These are phyloP conservation scores for Alternaria angustiovoidea DNA, from an alignment of 2,329 filamentous ascomycete genomes.

Conservation along the genomic window DNA sequence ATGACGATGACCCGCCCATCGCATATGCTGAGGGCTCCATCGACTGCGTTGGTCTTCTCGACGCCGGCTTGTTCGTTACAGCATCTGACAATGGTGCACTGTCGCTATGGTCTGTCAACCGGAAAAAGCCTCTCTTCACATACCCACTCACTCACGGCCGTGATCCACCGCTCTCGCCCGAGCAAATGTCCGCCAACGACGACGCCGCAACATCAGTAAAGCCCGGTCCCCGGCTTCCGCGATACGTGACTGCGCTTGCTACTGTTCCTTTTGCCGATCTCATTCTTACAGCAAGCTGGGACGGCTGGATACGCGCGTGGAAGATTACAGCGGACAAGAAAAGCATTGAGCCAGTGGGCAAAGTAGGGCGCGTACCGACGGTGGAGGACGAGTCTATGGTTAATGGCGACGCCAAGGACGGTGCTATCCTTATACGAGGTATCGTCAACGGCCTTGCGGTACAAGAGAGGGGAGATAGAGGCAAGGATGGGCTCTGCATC, in stretches of 20 bases:
- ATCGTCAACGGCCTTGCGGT: constrained; percentile 89
- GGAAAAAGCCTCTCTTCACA: constrained; percentile 92
- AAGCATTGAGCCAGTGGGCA: constrained; percentile 72
- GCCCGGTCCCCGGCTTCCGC: constrained; percentile 67
- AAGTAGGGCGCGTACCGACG: constrained; percentile 60
- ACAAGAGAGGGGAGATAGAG: constrained; percentile 82
- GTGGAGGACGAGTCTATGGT: constrained; percentile 21
- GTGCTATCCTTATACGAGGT: constrained; percentile 65
- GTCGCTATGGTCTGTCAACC: constrained; percentile 85
- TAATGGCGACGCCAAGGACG: constrained; percentile 22
- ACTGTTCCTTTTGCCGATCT: constrained; percentile 91
- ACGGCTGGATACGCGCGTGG: constrained; percentile 87
- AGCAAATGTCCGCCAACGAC: constrained; percentile 72
- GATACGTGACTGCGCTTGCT: constrained; percentile 89
- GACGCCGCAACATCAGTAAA: constrained; percentile 63
- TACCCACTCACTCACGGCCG: constrained; percentile 84
- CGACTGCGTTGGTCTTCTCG: constrained; percentile 90
- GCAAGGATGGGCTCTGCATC: constrained; percentile 77
- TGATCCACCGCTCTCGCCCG: constrained; percentile 72
- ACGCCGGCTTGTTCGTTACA: constrained; percentile 87
- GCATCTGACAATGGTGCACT: constrained; percentile 91
- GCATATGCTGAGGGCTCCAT: constrained; percentile 79
- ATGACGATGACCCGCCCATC: constrained; percentile 49
- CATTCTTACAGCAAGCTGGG: constrained; percentile 92
- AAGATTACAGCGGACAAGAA: constrained; percentile 79